Evolutionary conservation across 2,329 filamentous ascomycete species (phyloP).

Genomic region (Aspergillus latus): DNA sequence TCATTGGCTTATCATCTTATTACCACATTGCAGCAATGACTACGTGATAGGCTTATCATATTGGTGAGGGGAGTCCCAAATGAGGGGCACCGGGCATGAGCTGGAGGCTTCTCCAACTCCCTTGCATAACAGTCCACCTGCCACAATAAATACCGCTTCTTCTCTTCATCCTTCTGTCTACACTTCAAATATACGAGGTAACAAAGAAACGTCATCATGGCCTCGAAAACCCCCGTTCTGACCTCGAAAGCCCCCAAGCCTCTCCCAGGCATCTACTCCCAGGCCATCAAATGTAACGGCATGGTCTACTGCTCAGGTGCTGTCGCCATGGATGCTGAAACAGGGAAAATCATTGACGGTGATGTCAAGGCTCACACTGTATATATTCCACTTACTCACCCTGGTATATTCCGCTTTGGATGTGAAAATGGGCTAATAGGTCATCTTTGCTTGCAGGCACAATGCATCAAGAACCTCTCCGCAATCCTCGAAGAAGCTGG

Average conservation of each 20-base stretch:
- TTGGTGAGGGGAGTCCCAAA: neutral
- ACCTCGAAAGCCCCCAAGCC: constrained; percentile 54
- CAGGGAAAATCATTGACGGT: constrained; percentile 56
- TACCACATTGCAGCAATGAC: neutral
- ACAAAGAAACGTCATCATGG: constrained; percentile 25
- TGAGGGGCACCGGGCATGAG: constrained; percentile 1
- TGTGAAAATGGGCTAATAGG: neutral
- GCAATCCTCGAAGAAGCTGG: constrained; percentile 62
- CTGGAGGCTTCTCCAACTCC: neutral
- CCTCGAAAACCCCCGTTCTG: constrained; percentile 42
- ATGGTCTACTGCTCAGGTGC: constrained; percentile 71
- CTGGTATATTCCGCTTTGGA: too few species aligned
- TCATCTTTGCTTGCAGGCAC: constrained; percentile 38
- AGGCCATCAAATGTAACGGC: constrained; percentile 63
- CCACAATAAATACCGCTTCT: constrained; percentile 2
- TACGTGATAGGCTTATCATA: neutral
- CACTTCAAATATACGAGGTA: neutral
- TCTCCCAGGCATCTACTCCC: constrained; percentile 56
- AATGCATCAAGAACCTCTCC: constrained; percentile 60
- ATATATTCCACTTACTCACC: constrained; percentile 12
- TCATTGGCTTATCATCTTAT: neutral
- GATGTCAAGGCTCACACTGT: constrained; percentile 57
- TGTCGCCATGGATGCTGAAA: constrained; percentile 59
- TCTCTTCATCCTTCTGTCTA: neutral
- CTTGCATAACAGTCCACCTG: neutral